phyloP scores from a whole-genome alignment of 2,329 filamentous ascomycete genomes.

The Aotearoamyces nothofagi region DNA sequence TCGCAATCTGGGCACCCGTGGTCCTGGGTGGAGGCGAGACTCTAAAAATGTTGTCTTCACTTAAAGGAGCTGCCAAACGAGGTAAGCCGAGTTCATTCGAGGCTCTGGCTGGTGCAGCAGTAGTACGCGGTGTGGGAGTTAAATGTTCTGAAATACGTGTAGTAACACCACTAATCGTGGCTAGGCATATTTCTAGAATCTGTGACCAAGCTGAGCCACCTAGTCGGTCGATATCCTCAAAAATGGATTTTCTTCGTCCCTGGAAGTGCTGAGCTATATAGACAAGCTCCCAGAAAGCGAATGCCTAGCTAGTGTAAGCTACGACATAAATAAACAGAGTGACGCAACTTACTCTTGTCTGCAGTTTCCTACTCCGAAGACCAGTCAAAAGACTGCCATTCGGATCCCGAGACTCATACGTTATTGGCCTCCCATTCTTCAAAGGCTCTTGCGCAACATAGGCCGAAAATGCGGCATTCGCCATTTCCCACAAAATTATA shows the following conservation, averaged over 20 bases:
- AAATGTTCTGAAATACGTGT: constrained; percentile 46
- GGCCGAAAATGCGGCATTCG: constrained; percentile 64
- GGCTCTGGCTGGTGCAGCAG: constrained; percentile 16
- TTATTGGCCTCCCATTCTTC: constrained; percentile 74
- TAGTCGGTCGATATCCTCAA: constrained; percentile 71
- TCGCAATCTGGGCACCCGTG: constrained; percentile 7
- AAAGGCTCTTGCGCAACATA: constrained; percentile 69
- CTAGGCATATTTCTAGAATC: constrained; percentile 53
- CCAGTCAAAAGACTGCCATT: constrained; percentile 82
- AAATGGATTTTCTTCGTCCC: constrained; percentile 62
- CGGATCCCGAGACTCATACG: constrained; percentile 72
- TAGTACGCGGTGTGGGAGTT: constrained; percentile 11
- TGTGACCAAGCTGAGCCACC: constrained; percentile 74
- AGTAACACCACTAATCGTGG: constrained; percentile 52
- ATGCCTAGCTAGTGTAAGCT: constrained; percentile 34
- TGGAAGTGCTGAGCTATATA: constrained; percentile 64
- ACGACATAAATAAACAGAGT: not conserved
- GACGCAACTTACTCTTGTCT: constrained; percentile 44
- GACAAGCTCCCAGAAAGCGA: constrained; percentile 83
- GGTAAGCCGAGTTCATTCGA: constrained; percentile 9
- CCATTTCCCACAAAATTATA: constrained; percentile 58
- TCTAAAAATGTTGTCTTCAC: constrained; percentile 16
- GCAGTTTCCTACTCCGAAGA: constrained; percentile 66
- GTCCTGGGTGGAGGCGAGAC: constrained; percentile 7
- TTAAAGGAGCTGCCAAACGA: constrained; percentile 12